These are phyloP conservation scores for Aspergillus egyptiacus DNA, from an alignment of 495 filamentous ascomycete species.

Conservation along the genomic window DNA sequence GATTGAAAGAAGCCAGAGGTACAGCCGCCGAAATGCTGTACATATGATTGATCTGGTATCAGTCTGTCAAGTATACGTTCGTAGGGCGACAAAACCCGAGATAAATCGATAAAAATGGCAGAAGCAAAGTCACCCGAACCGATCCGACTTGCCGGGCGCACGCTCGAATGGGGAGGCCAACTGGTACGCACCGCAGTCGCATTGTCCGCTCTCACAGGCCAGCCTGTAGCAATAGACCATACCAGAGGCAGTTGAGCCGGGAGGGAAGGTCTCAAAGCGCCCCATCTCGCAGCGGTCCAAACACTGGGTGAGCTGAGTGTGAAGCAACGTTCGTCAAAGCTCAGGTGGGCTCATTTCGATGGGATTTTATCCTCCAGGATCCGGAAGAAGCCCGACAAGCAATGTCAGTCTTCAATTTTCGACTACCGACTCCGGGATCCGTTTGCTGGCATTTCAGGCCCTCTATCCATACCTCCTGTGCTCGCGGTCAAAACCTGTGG, in stretches of 20 bases:
- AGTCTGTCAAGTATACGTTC: neutral
- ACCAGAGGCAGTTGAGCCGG: slow-evolving; percentile 63
- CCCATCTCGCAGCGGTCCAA: slow-evolving; percentile 64
- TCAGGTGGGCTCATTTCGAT: slow-evolving; percentile 48
- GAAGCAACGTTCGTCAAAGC: slow-evolving; percentile 52
- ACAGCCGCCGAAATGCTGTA: no score
- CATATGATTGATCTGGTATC: neutral
- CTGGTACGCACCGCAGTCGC: slow-evolving; percentile 66
- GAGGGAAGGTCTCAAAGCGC: slow-evolving; percentile 62
- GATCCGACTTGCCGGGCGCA: slow-evolving; percentile 57
- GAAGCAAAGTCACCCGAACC: slow-evolving; percentile 6
- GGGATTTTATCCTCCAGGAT: slow-evolving; percentile 41
- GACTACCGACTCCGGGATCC: slow-evolving; percentile 31
- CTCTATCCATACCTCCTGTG: slow-evolving; percentile 72
- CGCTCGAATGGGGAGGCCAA: slow-evolving; percentile 82
- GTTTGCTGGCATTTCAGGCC: slow-evolving; percentile 76
- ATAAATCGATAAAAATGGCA: neutral
- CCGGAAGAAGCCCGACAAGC: neutral
- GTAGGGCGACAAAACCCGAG: neutral
- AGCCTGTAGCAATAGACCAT: slow-evolving; percentile 58
- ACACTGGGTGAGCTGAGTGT: slow-evolving; percentile 60
- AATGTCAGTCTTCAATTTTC: slow-evolving; percentile 28
- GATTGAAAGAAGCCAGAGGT: no score
- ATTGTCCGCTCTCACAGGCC: slow-evolving; percentile 60
- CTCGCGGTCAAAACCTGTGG: slow-evolving; percentile 27